Percentiles rank a stretch among this genome's conserved stretches.
Evolutionary conservation across 2,329 filamentous ascomycete genomes (phyloP).

Genomic region (Penicillium nordicum): DNA sequence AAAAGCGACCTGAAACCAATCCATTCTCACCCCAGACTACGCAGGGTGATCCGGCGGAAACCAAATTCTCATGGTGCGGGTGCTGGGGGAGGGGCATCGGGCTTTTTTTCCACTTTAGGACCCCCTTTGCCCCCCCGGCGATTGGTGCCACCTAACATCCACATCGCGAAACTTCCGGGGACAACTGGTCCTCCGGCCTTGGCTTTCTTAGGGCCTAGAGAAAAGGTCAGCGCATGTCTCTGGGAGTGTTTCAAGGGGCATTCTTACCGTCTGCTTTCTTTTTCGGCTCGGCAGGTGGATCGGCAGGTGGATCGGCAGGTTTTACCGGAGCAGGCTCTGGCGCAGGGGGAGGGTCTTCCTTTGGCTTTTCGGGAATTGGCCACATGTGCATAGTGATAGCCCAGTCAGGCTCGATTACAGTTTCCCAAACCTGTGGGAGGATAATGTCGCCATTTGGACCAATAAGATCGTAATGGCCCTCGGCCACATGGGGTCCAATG

Average conservation of each 20-base stretch:
- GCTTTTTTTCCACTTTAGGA: conserved; percentile 49
- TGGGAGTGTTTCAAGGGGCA: background rate
- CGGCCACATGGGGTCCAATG: conserved; percentile 70
- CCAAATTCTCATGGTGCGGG: conserved; percentile 9
- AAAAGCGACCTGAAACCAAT: background rate
- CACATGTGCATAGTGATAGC: conserved; percentile 66
- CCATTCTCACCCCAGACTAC: background rate
- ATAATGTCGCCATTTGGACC: conserved; percentile 80
- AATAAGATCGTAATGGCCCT: conserved; percentile 76
- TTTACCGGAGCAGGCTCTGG: conserved; percentile 23
- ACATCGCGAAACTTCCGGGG: conserved; percentile 41
- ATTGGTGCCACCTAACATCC: conserved; percentile 42
- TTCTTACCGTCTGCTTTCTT: conserved; percentile 37
- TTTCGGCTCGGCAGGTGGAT: conserved; percentile 27
- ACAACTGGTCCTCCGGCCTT: conserved; percentile 14
- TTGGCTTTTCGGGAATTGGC: conserved; percentile 56
- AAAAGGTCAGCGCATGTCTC: background rate
- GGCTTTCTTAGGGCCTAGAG: conserved; percentile 32
- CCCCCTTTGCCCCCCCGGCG: conserved; percentile 31
- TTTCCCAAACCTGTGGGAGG: conserved; percentile 76
- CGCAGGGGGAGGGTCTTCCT: conserved; percentile 35
- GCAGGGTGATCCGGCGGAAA: background rate
- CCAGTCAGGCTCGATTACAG: conserved; percentile 75
- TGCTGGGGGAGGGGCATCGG: conserved; percentile 30
- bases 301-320: conserved; percentile 1